phyloP scores from a whole-genome alignment of 495 filamentous ascomycete genomes.

The Neurospora sp. region DNA sequence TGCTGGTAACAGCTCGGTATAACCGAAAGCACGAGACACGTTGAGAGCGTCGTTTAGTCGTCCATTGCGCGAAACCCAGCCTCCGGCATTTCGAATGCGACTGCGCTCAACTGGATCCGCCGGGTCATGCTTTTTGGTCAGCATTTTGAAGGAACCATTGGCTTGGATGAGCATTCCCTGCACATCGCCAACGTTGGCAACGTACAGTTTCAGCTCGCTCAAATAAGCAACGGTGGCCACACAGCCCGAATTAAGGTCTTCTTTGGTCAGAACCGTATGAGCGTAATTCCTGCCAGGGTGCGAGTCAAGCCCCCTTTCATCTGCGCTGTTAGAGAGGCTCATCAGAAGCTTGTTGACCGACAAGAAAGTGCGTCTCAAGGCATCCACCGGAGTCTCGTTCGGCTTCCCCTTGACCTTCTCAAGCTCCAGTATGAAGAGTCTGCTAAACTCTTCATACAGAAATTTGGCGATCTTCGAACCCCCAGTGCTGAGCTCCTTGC shows the following conservation, averaged over 20 bases:
- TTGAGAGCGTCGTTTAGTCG: slow-evolving; percentile 85
- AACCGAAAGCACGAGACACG: slow-evolving; percentile 90
- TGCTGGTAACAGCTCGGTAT: slow-evolving; percentile 82
- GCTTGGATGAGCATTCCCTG: slow-evolving; percentile 89
- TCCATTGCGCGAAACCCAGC: slow-evolving; percentile 88
- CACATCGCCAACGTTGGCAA: slow-evolving; percentile 91
- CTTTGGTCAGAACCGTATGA: slow-evolving; percentile 57
- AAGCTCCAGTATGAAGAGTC: slow-evolving; percentile 74
- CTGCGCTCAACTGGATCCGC: slow-evolving; percentile 72
- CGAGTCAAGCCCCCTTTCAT: slow-evolving; percentile 51
- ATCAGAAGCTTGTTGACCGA: slow-evolving; percentile 90
- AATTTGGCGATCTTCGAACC: slow-evolving; percentile 95
- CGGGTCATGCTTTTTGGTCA: slow-evolving; percentile 89
- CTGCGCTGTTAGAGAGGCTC: slow-evolving; percentile 70
- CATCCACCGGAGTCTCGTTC: slow-evolving; percentile 68
- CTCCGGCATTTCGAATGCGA: slow-evolving; percentile 87
- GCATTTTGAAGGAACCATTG: slow-evolving; percentile 64
- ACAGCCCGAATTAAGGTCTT: slow-evolving; percentile 79
- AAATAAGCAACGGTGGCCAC: slow-evolving; percentile 90
- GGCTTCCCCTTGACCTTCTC: slow-evolving; percentile 46
- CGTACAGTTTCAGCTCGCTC: slow-evolving; percentile 78
- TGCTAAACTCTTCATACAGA: slow-evolving; percentile 85
- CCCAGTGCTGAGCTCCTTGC: slow-evolving; percentile 69
- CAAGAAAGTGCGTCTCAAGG: slow-evolving; percentile 77
- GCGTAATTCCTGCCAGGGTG: slow-evolving; percentile 33